Conservation (phyloP, 2,329 filamentous ascomycete species). For the Sclerotinia nivalis region DNA sequence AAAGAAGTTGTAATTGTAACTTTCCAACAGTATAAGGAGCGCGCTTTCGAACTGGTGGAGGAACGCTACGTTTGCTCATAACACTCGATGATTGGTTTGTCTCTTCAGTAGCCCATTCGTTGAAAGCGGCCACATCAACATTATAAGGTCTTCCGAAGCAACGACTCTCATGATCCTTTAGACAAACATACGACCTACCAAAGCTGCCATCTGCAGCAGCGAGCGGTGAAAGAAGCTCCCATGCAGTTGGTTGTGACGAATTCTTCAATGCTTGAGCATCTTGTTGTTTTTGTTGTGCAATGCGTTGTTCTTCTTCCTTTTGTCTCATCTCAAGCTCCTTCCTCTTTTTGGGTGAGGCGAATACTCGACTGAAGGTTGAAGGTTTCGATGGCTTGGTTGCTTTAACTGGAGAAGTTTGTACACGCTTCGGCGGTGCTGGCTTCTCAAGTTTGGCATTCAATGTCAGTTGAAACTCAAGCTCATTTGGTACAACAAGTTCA, state of each 20-base stretch:
- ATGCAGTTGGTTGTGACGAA: conserved; percentile 68
- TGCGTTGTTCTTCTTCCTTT: conserved; percentile 78
- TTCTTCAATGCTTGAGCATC: conserved; percentile 65
- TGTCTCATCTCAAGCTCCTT: conserved; percentile 88
- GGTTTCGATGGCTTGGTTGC: conserved; percentile 68
- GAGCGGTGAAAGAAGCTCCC: conserved; percentile 83
- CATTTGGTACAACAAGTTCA: conserved; percentile 93
- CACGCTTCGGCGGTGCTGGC: conserved; percentile 58
- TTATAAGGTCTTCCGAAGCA: conserved; percentile 87
- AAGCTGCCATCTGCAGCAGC: conserved; percentile 93
- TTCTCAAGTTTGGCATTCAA: conserved; percentile 93
- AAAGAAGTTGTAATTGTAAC: conserved; percentile 88
- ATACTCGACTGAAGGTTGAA: conserved; percentile 87
- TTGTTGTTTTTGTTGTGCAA: conserved; percentile 59
- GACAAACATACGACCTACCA: conserved; percentile 86
- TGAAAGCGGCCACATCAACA: conserved; percentile 92
- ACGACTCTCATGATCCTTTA: conserved; percentile 86
- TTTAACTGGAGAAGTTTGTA: conserved; percentile 62
- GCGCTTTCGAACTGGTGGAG: conserved; percentile 68
- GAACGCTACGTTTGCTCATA: conserved; percentile 81
- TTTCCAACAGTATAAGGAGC: conserved; percentile 98
- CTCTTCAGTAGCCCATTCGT: conserved; percentile 96
- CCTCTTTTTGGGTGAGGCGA: conserved; percentile 93
- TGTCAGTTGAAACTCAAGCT: conserved; percentile 98
- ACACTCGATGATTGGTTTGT: conserved; percentile 77